Evolutionary conservation across 257 asterid species (phyloP).

Genomic region (Gentiana dahurica): DNA sequence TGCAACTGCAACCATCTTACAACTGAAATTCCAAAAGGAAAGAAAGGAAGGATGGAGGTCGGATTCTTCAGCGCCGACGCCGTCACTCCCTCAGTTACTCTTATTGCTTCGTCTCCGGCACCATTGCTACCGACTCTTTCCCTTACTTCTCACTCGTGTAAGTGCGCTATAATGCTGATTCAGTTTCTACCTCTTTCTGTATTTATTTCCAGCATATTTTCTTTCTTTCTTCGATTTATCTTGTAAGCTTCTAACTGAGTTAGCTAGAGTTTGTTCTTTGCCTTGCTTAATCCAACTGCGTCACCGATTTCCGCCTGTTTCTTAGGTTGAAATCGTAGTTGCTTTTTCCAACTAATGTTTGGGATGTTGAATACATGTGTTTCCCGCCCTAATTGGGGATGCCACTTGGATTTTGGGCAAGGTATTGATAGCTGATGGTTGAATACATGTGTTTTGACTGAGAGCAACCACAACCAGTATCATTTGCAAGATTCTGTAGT

Average conservation of each 20-base stretch:
- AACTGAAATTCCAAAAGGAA: background rate
- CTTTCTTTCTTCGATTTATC: conserved; percentile 1
- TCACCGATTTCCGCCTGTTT: background rate
- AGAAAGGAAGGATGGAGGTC: conserved; percentile 2
- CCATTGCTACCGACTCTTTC: background rate
- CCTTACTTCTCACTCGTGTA: conserved; percentile 6
- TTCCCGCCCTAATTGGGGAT: no score
- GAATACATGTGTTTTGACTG: no score
- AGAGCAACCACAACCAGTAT: no score
- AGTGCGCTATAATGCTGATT: background rate
- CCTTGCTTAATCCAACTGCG: background rate
- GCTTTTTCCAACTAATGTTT: background rate
- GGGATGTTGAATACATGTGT: background rate
- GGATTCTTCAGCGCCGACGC: conserved; percentile 1
- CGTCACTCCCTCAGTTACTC: background rate
- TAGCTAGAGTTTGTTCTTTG: background rate
- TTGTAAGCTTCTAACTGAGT: background rate
- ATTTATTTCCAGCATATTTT: background rate
- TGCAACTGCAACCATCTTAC: no score
- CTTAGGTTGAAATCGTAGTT: background rate
- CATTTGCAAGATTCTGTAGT: no score
- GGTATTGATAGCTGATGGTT: no score
- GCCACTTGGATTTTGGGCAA: no score
- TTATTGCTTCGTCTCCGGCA: background rate
- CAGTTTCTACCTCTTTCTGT: background rate